Evolutionary conservation across 129 eudicot species (phyloP).

Genomic region (Flaveria brownii): DNA sequence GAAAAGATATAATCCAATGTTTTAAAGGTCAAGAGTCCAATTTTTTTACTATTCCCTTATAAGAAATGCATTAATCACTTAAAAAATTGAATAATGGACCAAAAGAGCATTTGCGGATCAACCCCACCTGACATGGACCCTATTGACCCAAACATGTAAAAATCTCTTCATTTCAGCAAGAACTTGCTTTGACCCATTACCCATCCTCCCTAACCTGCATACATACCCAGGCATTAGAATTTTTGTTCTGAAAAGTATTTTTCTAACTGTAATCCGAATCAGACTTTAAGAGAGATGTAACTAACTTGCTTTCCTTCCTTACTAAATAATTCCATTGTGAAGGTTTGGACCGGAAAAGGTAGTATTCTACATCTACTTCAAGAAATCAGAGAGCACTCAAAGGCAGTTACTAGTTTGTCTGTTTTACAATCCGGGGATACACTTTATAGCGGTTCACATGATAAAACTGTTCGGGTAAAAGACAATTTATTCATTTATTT

Average conservation of each 20-base stretch:
- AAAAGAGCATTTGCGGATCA: no score
- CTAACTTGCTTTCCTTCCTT: no score
- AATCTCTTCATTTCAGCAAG: neutral
- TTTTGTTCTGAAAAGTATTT: constrained; percentile 6
- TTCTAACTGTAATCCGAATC: neutral
- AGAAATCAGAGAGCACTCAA: constrained; percentile 66
- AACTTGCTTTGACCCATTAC: constrained; percentile 3
- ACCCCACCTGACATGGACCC: no score
- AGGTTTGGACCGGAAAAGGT: constrained; percentile 65
- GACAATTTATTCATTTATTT: neutral
- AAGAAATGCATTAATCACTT: neutral
- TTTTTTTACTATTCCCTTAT: neutral
- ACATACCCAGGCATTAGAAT: neutral
- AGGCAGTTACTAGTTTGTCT: constrained; percentile 67
- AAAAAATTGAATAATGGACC: neutral
- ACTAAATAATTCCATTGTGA: neutral
- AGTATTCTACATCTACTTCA: constrained; percentile 47
- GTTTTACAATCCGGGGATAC: constrained; percentile 55
- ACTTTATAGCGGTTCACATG: constrained; percentile 81
- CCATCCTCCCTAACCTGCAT: neutral
- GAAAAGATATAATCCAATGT: neutral
- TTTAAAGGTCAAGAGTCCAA: neutral
- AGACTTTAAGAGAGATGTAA: no score
- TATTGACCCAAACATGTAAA: neutral
- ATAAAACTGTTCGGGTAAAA: constrained; percentile 75